Evolutionary conservation across 1,284 basidiomycete genomes (phyloP).

Genomic region (Neonothopanus nambi): DNA sequence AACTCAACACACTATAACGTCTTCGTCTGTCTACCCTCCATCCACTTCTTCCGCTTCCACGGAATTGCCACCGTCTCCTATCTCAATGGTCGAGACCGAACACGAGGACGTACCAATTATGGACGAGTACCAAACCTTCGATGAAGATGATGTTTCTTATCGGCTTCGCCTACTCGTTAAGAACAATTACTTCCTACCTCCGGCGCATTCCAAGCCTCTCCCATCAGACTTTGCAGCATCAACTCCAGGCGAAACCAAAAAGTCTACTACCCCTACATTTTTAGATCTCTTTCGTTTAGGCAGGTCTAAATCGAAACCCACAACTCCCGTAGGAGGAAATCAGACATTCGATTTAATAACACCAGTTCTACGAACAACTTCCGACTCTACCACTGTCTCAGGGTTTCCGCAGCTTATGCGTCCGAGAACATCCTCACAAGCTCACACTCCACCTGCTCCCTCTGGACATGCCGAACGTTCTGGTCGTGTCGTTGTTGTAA

Average conservation of each 20-base stretch:
- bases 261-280: conserved; percentile 55
- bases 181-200: conserved; percentile 83
- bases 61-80: conserved; percentile 53
- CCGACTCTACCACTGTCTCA: conserved; percentile 55
- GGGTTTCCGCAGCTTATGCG: conserved; percentile 29
- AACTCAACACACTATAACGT: conserved; percentile 52
- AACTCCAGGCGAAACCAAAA: conserved; percentile 28
- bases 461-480: conserved; percentile 34
- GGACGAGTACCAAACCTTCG: conserved; percentile 58
- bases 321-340: conserved; percentile 44
- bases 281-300: conserved; percentile 69
- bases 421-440: conserved; percentile 39
- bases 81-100: conserved; percentile 41
- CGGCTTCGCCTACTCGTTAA: conserved; percentile 77
- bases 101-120: conserved; percentile 47
- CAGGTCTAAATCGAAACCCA: conserved; percentile 63
- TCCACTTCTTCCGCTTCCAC: conserved; percentile 60
- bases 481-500: conserved; percentile 73
- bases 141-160: conserved; percentile 79
- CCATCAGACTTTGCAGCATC: conserved; percentile 56
- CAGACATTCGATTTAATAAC: conserved; percentile 36
- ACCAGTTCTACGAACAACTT: conserved; percentile 61
- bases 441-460: conserved; percentile 39
- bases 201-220: conserved; percentile 77
- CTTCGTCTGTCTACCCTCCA: conserved; percentile 68